Evolutionary conservation across 176 grass and related monocot species (phyloP).

Genomic region (Phyllostachys edulis): DNA sequence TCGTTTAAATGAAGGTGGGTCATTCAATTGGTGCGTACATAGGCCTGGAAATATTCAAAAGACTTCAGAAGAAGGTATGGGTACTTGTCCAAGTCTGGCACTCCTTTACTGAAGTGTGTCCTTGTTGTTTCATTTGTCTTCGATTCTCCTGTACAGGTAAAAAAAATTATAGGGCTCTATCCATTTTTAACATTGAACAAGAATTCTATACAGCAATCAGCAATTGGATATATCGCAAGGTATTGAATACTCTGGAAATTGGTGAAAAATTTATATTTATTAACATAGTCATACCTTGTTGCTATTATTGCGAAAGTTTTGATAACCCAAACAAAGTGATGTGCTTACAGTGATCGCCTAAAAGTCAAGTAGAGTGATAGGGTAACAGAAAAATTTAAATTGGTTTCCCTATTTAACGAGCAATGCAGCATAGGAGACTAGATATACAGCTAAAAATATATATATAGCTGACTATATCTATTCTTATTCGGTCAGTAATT

Average conservation of each 20-base stretch:
- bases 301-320: not conserved
- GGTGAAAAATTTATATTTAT: constrained; percentile 19
- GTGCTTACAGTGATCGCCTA: not conserved
- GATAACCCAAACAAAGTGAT: constrained; percentile 12
- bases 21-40: constrained; percentile 96
- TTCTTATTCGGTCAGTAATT: not conserved
- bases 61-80: constrained; percentile 63
- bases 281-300: not conserved
- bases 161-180: constrained; percentile 62
- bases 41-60: constrained; percentile 79
- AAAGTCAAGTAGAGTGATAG: not conserved
- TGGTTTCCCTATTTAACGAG: not conserved
- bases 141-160: constrained; percentile 57
- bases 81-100: not conserved
- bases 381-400: not conserved
- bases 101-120: constrained; percentile 1
- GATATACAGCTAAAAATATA: not conserved
- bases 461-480: not conserved
- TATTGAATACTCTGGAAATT: constrained; percentile 34
- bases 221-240: constrained; percentile 68
- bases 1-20: constrained; percentile 59
- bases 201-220: constrained; percentile 59
- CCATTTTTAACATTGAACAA: constrained; percentile 91
- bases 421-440: not conserved
- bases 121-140: constrained; percentile 26